Evolutionary conservation across 2,329 filamentous ascomycete genomes (phyloP).

Genomic region (Cladosporium sp.): DNA sequence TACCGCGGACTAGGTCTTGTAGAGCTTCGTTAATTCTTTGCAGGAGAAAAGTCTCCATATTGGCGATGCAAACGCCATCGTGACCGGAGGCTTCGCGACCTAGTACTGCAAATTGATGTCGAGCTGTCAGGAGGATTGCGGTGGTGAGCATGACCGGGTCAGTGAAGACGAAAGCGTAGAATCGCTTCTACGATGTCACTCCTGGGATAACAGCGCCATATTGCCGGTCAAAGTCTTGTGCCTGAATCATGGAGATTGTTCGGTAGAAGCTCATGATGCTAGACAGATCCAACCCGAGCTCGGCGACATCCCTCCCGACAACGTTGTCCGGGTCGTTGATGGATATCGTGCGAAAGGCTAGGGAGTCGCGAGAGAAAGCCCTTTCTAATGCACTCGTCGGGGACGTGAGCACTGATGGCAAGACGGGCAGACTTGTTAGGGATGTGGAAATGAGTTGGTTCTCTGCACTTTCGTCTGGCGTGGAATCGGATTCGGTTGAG

Average conservation of each 20-base stretch:
- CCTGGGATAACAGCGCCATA: neutral
- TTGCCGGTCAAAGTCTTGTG: slow-evolving; percentile 2
- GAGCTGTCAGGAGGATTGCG: slow-evolving; percentile 1
- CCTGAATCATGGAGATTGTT: neutral
- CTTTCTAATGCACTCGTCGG: neutral
- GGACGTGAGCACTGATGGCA: neutral
- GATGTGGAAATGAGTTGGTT: neutral
- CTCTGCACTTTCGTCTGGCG: neutral
- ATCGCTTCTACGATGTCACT: neutral
- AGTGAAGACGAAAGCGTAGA: slow-evolving; percentile 6
- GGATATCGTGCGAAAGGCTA: neutral
- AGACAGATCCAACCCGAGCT: neutral
- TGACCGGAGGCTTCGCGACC: neutral
- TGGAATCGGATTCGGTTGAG: neutral
- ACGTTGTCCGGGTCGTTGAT: neutral
- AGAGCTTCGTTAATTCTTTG: slow-evolving; percentile 21
- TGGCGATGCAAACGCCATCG: neutral
- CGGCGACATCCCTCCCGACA: neutral
- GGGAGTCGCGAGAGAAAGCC: neutral
- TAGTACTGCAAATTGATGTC: neutral
- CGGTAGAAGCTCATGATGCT: slow-evolving; percentile 10
- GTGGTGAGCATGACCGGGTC: slow-evolving; percentile 2
- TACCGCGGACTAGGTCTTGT: slow-evolving; percentile 16
- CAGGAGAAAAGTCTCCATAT: slow-evolving; percentile 14
- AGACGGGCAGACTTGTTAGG: neutral